Base-by-base conservation (phyloP, 129 eudicot species). In the Arctium minus region DNA sequence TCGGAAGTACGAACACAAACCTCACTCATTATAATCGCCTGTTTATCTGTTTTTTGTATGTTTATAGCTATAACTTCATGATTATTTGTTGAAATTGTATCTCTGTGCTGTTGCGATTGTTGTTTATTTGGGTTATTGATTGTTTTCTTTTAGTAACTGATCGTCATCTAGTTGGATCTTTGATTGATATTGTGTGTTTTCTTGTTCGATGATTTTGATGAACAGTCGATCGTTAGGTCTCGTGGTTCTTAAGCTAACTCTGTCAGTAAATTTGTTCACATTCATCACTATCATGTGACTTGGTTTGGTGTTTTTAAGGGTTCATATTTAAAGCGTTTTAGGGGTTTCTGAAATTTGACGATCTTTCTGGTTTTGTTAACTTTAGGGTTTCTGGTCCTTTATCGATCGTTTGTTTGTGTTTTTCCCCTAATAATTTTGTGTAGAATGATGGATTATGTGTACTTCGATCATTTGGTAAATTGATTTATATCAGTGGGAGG, bases 1-100 rank as follows among this genome's bases (percentile, higher is more conserved):
- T 79, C 86, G 29, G 72, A 77, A 85, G 88, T 84, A 86, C 71
- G 86, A 81, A 75, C 67, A 56, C 42, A 72, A 82, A 77, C 31
- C 85, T 80, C 42, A 69, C 84, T 81, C 46, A 27, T 8, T 64
- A 30, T 44, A 3, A 74, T 56, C 37, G 30, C 27, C 9, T 62
- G 27, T 44, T 5, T 62, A 72, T 32, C 46, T 77, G 0, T 35
- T 39, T 10, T 15, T n/a, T 62, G 22, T 38, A 56, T 77, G 37
- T 48, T 37, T 81, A 17, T 80, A 48, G 7, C 50, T 65, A 36
- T 64, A 6, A 32, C 77, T 69, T 15, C 32, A 3, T 44, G 4
- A 36, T 50, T 10, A 69, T 70, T 7, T 69, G 15, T 29, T 76
- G 68, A 40, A 44, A 50, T 48, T 75, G 11, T 75, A 29, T 70